Evolutionary conservation across 2,329 filamentous ascomycete genomes (phyloP).

Genomic region (Colletotrichum destructivum): DNA sequence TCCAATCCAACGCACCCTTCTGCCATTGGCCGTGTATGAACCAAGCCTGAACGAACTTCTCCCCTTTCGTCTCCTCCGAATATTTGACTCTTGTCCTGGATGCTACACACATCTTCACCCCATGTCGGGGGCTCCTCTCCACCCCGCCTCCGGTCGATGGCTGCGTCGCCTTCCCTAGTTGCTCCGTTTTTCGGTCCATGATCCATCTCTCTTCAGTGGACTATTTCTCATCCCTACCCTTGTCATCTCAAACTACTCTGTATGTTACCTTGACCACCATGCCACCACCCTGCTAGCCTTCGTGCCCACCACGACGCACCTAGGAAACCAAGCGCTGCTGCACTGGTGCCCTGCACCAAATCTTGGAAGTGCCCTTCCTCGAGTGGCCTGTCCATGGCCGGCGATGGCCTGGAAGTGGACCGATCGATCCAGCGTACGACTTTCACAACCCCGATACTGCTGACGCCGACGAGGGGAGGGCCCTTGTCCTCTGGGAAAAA

Average conservation of each 20-base stretch:
- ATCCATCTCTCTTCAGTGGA: slow-evolving; percentile 35
- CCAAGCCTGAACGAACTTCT: neutral
- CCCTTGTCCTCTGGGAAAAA: slow-evolving; percentile 13
- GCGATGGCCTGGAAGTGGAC: slow-evolving; percentile 34
- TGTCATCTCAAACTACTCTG: neutral
- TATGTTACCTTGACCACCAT: slow-evolving; percentile 23
- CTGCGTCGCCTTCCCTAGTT: slow-evolving; percentile 20
- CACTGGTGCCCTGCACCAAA: slow-evolving; percentile 19
- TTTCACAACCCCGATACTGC: slow-evolving; percentile 1
- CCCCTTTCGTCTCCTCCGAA: neutral
- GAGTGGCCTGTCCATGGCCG: slow-evolving; percentile 33
- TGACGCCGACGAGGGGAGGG: slow-evolving; percentile 7
- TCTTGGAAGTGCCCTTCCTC: slow-evolving; percentile 32
- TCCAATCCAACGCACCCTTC: slow-evolving; percentile 17
- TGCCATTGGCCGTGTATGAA: slow-evolving; percentile 23
- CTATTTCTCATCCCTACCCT: slow-evolving; percentile 8
- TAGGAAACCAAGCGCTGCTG: slow-evolving; percentile 14
- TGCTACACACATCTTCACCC: neutral
- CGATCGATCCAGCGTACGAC: slow-evolving; percentile 32
- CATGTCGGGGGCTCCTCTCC: slow-evolving; percentile 26
- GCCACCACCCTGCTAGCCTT: slow-evolving; percentile 35
- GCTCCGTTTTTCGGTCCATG: slow-evolving; percentile 38
- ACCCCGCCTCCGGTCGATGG: slow-evolving; percentile 37
- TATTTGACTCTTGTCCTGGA: slow-evolving; percentile 32
- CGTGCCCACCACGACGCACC: slow-evolving; percentile 18